Evolutionary conservation across 2,329 filamentous ascomycete species (phyloP), one percentile per base, ranked within the genome.

Genomic region (Botrytis tulipae): DNA sequence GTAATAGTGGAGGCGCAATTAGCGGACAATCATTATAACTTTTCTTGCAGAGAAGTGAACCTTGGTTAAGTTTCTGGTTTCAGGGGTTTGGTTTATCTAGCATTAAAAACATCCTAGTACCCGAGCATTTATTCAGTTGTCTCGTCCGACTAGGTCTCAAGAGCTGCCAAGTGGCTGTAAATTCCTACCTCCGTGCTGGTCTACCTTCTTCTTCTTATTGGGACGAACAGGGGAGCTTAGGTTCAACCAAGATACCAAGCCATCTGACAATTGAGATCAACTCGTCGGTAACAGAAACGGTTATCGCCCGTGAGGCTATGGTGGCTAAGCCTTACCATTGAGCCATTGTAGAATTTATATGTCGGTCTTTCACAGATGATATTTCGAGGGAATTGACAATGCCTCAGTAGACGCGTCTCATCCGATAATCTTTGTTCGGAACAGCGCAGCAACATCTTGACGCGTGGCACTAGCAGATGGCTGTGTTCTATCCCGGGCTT

Each of bases 1-100:
- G 48, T 67, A 67, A 72, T 67, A 44, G 70, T 46, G 70, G 70
- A 68, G 70, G 61, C 70, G 62, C 40, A 72, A 48, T 67, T 67
- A 57, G 57, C 22, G 69, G 57, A 32, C 32, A 37, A 54, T 68
- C 32, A 54, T 22, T 20, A 37, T 46, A 6, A 32, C 14, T 63
- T 63, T 63, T 44, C 46, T n/a, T 57, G 14, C 10, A n/a, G 51
- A 57, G n/a, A 57, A 37, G 22, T 29, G 18, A 62, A 62, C 25
- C 29, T 63, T 60, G 44, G 44, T 40, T 48, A 40, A 65, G 42
- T 29, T 37, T 40, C 69, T n/a, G 25, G n/a, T 63, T 63, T 71
- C 59, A 63, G 22, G n/a, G 14, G 32, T 54, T 4, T 32, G 20
- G 25, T 32, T 10, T 9, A 40, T 54, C 35, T 40, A 18, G 62